A percentile compares a stretch with the other conserved stretches of the same genome.
Conservation (phyloP, 495 filamentous ascomycete genomes). For the Penicillium crystallinum region DNA sequence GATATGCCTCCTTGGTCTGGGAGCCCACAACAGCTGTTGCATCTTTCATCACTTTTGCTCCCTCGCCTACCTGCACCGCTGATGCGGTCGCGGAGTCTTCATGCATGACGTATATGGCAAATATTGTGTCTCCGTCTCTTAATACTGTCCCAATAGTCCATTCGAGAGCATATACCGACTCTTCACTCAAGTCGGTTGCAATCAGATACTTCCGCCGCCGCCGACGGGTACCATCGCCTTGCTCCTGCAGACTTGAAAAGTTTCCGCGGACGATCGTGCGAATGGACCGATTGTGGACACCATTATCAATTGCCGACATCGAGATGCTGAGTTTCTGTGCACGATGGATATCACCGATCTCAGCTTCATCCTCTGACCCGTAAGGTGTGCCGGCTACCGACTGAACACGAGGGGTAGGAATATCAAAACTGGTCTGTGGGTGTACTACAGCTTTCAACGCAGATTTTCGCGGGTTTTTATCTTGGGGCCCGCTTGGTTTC, state of each 20-base stretch:
- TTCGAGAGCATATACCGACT: constrained; percentile 89
- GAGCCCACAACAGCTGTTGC: constrained; percentile 55
- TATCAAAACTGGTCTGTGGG: constrained; percentile 75
- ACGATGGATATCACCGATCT: constrained; percentile 73
- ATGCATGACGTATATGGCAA: constrained; percentile 85
- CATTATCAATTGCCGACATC: constrained; percentile 67
- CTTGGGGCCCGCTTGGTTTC: constrained; percentile 4
- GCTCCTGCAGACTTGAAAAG: constrained; percentile 64
- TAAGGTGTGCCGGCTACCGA: constrained; percentile 72
- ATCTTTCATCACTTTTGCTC: constrained; percentile 65
- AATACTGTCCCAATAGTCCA: constrained; percentile 98
- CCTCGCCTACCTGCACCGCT: constrained; percentile 50
- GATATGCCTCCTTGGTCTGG: constrained; percentile 41
- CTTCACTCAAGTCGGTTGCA: constrained; percentile 86
- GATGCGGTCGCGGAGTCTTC: constrained; percentile 55
- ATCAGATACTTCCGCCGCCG: constrained; percentile 84
- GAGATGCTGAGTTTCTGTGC: constrained; percentile 79
- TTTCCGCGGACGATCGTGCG: constrained; percentile 87
- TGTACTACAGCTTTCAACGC: constrained; percentile 61
- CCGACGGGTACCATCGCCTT: constrained; percentile 65
- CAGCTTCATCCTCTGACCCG: constrained; percentile 80
- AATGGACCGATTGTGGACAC: constrained; percentile 74
- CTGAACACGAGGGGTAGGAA: constrained; percentile 34
- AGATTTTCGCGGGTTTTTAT: constrained; percentile 33
- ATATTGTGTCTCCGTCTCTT: constrained; percentile 86